phyloP scores from a whole-genome alignment of 306 rosid species.

The Leucaena leucocephala region DNA sequence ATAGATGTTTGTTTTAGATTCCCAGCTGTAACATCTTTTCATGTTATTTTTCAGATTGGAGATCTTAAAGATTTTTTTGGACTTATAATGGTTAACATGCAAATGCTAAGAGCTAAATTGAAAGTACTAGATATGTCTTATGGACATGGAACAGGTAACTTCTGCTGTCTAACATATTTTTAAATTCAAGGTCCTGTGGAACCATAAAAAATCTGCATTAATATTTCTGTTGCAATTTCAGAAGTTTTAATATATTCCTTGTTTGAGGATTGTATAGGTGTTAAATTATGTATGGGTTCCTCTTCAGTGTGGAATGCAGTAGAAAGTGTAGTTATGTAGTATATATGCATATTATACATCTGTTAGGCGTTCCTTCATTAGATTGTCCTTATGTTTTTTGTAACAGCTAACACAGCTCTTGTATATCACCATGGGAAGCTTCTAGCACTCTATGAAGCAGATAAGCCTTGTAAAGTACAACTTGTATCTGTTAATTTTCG shows the following conservation, averaged over 20 bases:
- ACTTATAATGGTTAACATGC: constrained; percentile 74
- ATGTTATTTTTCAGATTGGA: constrained; percentile 66
- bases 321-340: background rate
- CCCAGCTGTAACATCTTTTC: constrained; percentile 18
- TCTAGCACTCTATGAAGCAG: constrained; percentile 89
- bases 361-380: background rate
- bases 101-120: constrained; percentile 74
- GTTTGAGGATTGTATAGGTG: constrained; percentile 18
- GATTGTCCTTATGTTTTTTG: constrained; percentile 31
- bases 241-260: constrained; percentile 7
- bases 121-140: constrained; percentile 78
- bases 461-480: constrained; percentile 85
- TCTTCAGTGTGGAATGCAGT: constrained; percentile 3
- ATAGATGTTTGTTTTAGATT: constrained; percentile 31
- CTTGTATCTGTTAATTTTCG: constrained; percentile 17
- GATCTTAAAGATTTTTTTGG: constrained; percentile 89
- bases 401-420: constrained; percentile 87
- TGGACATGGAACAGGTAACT: constrained; percentile 77
- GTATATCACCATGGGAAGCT: constrained; percentile 90
- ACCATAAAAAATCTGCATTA: constrained; percentile 9
- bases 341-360: background rate
- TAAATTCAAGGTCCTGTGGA: constrained; percentile 18
- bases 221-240: constrained; percentile 2
- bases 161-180: constrained; percentile 18
- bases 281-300: constrained; percentile 3